Evolutionary conservation across 1,139 yeast species (phyloP), one percentile per base, ranked within the genome.

Genomic region (Hansenula anomala): DNA sequence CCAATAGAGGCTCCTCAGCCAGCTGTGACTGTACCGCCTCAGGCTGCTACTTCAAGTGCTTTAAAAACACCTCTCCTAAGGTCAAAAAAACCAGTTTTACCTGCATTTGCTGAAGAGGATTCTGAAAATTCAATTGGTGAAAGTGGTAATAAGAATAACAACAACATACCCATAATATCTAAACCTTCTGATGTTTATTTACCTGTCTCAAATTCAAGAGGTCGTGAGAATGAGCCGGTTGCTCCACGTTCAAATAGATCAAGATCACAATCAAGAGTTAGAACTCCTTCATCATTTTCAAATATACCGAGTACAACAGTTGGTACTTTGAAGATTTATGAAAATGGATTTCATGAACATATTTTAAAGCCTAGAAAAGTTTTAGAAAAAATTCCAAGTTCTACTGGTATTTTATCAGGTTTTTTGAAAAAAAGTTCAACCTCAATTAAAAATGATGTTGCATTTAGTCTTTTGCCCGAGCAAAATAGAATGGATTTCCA

Each of bases 401-500:
- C 51, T 13, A 49, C 60, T 13, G 59, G 57, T 2, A 45, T 54
- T 10, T 36, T 56, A 13, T 44, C 55, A 5, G 56, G 57, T 2
- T 46, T 55, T 30, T 36, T 51, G 43, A 47, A 59, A 12, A 52
- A 44, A 32, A 56, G 55, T 10, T 57, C 59, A 10, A 47, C 49
- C 8, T 40, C 34, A 20, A 38, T 45, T 9, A 44, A 58, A 13
- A 51, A 59, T 24, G 67, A 61, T 38, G 51, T 55, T 33, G 64
- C 69, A 2, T 49, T 65, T 34, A 59, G 66, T 42, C 48, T 66
- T 27, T 46, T 66, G 28, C 70, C 71, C 3, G 71, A 66, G 53
- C 49, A 51, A 55, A 48, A 64, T 55, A 49, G 63, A 51, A 35
- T 51, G 60, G 47, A 66, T 58, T 52, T 55, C 54, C 51, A 61